Evolutionary conservation across 495 filamentous ascomycete genomes (phyloP).

Genomic region (Platismatia glauca): DNA sequence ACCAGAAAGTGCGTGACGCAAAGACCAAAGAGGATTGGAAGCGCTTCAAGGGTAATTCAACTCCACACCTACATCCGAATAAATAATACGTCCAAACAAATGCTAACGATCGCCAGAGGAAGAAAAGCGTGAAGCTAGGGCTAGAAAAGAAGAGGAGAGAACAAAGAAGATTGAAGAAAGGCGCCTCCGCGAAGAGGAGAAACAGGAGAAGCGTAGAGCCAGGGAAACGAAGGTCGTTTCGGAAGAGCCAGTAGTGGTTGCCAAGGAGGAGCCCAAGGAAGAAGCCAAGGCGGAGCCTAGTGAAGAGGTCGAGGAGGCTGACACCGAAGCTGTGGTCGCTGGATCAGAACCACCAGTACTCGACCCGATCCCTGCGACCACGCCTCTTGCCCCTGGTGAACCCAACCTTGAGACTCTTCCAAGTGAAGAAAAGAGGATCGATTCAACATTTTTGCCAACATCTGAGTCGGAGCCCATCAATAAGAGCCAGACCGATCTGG

Average conservation of each 20-base stretch:
- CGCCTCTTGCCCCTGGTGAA: conserved; percentile 16
- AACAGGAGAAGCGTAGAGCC: conserved; percentile 33
- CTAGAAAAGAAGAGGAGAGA: conserved; percentile 43
- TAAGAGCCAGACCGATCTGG: not conserved
- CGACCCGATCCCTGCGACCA: conserved; percentile 18
- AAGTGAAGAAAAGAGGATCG: conserved; percentile 6
- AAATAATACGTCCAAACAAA: not conserved
- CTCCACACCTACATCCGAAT: not conserved
- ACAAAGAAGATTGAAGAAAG: conserved; percentile 42
- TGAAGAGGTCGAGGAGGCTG: conserved; percentile 6
- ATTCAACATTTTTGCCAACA: conserved; percentile 2
- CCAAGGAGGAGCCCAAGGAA: not conserved
- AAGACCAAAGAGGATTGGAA: conserved; percentile 32
- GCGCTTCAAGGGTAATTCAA: conserved; percentile 37
- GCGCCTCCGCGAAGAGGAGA: conserved; percentile 36
- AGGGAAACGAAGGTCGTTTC: not conserved
- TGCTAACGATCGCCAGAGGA: conserved; percentile 32
- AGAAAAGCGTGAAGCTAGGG: conserved; percentile 44
- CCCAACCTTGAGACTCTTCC: conserved; percentile 3
- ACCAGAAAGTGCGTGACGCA: conserved; percentile 29
- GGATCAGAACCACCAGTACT: conserved; percentile 19
- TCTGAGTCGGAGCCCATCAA: conserved; percentile 1
- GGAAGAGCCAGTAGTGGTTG: not conserved
- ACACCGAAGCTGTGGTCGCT: conserved; percentile 18
- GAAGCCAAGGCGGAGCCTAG: conserved; percentile 19